These are phyloP conservation scores for Arabidopsis suecica DNA, from an alignment of 345 rosid genomes.

Conservation along the genomic window DNA sequence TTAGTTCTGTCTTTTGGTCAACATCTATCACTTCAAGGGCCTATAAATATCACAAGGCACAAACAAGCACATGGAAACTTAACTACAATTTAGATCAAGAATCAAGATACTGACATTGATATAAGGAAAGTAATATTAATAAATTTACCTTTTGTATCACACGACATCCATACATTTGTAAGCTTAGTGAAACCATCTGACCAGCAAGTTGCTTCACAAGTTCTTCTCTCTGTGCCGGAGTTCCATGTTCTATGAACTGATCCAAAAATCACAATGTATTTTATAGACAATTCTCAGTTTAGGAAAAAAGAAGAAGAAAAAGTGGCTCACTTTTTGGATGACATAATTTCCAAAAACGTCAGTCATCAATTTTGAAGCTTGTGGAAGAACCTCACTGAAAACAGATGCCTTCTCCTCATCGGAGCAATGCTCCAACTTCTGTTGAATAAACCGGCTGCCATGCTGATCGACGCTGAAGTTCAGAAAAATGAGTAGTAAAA, in stretches of 20 bases:
- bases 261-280: slow-evolving; percentile 29
- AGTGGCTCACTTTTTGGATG: slow-evolving; percentile 80
- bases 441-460: slow-evolving; percentile 99
- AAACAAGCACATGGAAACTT: slow-evolving; percentile 15
- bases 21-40: slow-evolving; percentile 96
- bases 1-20: slow-evolving; percentile 79
- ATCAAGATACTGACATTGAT: slow-evolving; percentile 14
- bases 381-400: slow-evolving; percentile 88
- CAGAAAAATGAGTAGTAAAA: slow-evolving; percentile 25
- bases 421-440: slow-evolving; percentile 85
- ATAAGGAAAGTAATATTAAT: neutral
- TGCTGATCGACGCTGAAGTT: slow-evolving; percentile 91
- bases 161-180: slow-evolving; percentile 99
- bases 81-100: slow-evolving; percentile 2
- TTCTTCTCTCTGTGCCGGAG: slow-evolving; percentile 78
- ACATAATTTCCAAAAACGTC: slow-evolving; percentile 99
- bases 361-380: slow-evolving; percentile 85
- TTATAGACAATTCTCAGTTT: neutral
- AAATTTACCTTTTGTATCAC: slow-evolving; percentile 91
- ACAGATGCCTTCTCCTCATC: slow-evolving; percentile 82
- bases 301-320: neutral
- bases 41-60: slow-evolving; percentile 47
- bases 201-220: slow-evolving; percentile 90
- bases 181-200: slow-evolving; percentile 84
- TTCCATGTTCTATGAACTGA: slow-evolving; percentile 95